phyloP scores from a whole-genome alignment of 139 green algal species.

The Tetratostichococcus sp. region DNA sequence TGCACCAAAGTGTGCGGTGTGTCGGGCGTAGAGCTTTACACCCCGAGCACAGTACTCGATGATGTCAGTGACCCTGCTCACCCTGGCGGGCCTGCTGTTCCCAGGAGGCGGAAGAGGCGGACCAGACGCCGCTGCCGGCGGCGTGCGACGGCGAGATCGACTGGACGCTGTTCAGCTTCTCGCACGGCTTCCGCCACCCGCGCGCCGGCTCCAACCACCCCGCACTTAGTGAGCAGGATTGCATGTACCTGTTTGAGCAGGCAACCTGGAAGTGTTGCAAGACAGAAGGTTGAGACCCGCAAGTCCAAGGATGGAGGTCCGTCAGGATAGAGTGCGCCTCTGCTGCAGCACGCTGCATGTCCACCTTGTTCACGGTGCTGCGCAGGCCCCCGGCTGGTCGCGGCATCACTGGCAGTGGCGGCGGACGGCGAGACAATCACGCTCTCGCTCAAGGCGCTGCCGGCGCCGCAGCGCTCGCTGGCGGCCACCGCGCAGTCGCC shows the following conservation, averaged over 20 bases:
- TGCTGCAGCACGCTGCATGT: neutral
- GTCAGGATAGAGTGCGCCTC: no score
- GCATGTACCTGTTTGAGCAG: neutral
- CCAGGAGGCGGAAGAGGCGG: neutral
- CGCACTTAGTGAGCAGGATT: neutral
- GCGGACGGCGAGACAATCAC: neutral
- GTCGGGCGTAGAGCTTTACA: no score
- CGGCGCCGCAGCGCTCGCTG: neutral
- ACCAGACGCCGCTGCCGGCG: neutral
- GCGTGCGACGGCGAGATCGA: slow-evolving; percentile 14
- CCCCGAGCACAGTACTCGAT: no score
- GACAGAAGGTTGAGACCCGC: no score
- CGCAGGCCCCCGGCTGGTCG: neutral
- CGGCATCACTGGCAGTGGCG: neutral
- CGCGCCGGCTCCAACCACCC: neutral
- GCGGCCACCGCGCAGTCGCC: no score
- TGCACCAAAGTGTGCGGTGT: no score
- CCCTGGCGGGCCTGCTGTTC: neutral
- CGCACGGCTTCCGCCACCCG: slow-evolving; percentile 23
- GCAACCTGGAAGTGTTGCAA: neutral
- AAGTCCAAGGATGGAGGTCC: no score
- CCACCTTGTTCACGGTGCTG: no score
- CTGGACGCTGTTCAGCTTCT: slow-evolving; percentile 23
- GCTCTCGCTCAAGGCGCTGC: neutral
- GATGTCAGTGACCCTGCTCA: no score